A percentile compares a stretch with the other conserved stretches of the same genome.
These are phyloP conservation scores for Otatea glauca DNA, from an alignment of 176 grass and related monocot species.

Conservation along the genomic window DNA sequence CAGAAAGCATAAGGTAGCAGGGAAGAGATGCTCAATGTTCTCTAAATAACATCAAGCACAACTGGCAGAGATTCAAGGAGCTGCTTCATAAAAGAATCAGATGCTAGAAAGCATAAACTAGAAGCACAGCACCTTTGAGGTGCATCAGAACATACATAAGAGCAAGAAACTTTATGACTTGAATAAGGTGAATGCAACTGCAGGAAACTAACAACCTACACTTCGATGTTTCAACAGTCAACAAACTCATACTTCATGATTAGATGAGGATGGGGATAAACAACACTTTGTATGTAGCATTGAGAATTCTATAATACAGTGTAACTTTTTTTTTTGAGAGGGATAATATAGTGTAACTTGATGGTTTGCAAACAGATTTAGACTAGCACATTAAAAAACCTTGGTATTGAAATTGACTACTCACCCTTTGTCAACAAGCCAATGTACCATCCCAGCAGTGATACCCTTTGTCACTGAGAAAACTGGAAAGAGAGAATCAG, in stretches of 20 bases:
- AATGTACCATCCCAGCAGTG: constrained; percentile 91
- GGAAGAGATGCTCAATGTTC: not conserved
- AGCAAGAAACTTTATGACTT: not conserved
- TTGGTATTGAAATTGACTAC: constrained; percentile 15
- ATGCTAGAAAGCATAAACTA: constrained; percentile 21
- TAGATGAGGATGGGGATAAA: not conserved
- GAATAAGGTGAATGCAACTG: too few species aligned
- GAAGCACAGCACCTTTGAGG: constrained; percentile 12
- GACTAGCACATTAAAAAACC: constrained; percentile 14
- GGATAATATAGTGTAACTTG: not conserved
- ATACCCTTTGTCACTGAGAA: constrained; percentile 98
- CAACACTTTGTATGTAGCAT: not conserved
- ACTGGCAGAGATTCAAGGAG: not conserved
- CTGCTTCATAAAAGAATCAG: constrained; percentile 15
- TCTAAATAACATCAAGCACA: not conserved
- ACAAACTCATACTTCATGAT: not conserved
- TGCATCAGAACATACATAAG: not conserved
- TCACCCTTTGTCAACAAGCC: constrained; percentile 92
- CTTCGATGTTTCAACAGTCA: not conserved
- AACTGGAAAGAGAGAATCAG: constrained; percentile 96
- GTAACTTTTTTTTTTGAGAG: too few species aligned
- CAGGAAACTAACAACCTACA: too few species aligned
- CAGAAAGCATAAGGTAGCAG: constrained; percentile 19
- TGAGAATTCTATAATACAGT: not conserved
- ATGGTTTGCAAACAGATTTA: constrained; percentile 16